Evolutionary conservation across 2,329 filamentous ascomycete species (phyloP).

Genomic region (Nothomitra cinnamomea): DNA sequence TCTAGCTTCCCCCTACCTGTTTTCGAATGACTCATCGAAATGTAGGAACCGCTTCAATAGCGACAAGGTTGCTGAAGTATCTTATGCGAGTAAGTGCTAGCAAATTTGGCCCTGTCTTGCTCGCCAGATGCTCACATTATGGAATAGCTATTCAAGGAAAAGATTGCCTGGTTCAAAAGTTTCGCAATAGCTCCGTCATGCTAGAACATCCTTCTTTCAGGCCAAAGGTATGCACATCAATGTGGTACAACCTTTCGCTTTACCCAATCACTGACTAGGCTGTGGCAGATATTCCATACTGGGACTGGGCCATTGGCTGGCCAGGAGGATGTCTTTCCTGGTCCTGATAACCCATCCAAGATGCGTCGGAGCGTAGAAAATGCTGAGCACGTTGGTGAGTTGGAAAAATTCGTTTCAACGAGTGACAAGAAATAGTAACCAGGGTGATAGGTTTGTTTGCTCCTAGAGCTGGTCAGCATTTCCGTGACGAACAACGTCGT

Average conservation of each 20-base stretch:
- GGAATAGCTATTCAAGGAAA: conserved; percentile 69
- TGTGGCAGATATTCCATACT: conserved; percentile 34
- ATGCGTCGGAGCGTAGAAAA: conserved; percentile 78
- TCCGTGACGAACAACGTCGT: conserved; percentile 58
- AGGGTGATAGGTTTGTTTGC: conserved; percentile 52
- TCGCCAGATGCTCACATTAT: conserved; percentile 15
- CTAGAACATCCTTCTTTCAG: conserved; percentile 64
- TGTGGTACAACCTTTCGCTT: conserved; percentile 15
- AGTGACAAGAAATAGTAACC: neutral
- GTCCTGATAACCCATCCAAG: conserved; percentile 71
- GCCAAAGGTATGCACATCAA: conserved; percentile 46
- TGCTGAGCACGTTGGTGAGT: conserved; percentile 63
- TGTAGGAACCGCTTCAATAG: conserved; percentile 63
- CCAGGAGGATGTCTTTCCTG: conserved; percentile 57
- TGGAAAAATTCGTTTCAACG: conserved; percentile 4
- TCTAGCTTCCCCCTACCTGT: neutral
- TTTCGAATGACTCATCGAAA: neutral
- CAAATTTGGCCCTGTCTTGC: neutral
- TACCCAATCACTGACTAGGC: neutral
- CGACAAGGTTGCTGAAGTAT: conserved; percentile 75
- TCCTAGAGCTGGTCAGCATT: conserved; percentile 56
- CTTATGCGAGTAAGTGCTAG: conserved; percentile 66
- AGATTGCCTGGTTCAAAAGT: conserved; percentile 83
- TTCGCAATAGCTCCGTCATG: conserved; percentile 94
- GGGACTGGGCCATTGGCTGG: conserved; percentile 38